Evolutionary conservation across 805 yeast species (phyloP), one percentile per base, ranked within the genome.

Genomic region (Wickerhamomyces tratensis): DNA sequence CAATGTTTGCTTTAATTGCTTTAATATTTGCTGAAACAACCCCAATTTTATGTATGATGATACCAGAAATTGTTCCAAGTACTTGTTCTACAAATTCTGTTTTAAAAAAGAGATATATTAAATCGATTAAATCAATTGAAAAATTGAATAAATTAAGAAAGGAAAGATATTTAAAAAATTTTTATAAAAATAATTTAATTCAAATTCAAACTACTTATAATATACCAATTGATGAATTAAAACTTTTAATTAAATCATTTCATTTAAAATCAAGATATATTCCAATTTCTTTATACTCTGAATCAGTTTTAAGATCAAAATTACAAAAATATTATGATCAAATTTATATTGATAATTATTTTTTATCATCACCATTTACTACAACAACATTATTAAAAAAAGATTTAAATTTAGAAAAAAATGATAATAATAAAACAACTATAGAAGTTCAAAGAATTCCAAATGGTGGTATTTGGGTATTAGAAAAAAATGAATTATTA

Each of bases 41-140:
- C 0, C 80, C 82, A 1, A 20, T 74, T 1, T 47, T 79, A 6
- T 76, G 81, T 51, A 74, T 68, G 42, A 54, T 64, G 5, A 53
- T 76, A 40, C 85, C 85, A 0, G 74, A 72, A 46, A 52, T 78
- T 5, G 69, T 79, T 1, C 81, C 83, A 9, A 70, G 69, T 61
- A 77, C 82, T 10, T 78, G 83, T 55, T 62, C 74, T 9, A 61
- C 76, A 31, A 81, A 82, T 1, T 59, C 62, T 6, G 52, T 58
- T 7, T 53, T 54, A 20, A 49, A 53, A 15, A 67, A 60, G 41
- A 36, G 63, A 57, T 42, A 57, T 57, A 39, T 61, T 62, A 65
- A 58, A 42, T 43, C 53, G 47, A 41, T 43, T 25, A 45, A 44
- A 34, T 46, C 58, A 20, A 48, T 46, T 25, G 39, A 37, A 2